Percentiles rank a stretch among this genome's conserved stretches.
Conservation (phyloP, 306 rosid species). For the Chamaecrista fasciculata region DNA sequence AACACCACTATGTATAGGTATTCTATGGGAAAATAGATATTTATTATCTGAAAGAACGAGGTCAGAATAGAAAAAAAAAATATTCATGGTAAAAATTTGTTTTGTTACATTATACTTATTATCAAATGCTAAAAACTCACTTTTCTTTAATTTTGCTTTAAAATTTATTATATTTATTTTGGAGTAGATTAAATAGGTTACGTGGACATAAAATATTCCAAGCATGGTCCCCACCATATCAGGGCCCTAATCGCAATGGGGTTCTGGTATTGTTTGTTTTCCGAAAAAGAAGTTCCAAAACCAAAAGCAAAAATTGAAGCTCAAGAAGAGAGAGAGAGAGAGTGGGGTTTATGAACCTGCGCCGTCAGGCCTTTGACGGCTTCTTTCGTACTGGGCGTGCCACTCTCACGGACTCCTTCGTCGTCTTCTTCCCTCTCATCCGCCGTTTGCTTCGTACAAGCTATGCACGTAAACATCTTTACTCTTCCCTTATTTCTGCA, state of each 20-base stretch:
- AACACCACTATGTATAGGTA: not conserved
- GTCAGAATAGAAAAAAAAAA: too few species aligned
- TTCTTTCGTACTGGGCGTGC: slow-evolving; percentile 92
- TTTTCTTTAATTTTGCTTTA: not conserved
- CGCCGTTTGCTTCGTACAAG: slow-evolving; percentile 64
- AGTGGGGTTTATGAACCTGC: slow-evolving; percentile 57
- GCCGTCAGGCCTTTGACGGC: slow-evolving; percentile 93
- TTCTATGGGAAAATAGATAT: too few species aligned
- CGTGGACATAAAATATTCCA: slow-evolving; percentile 36
- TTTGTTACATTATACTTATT: too few species aligned
- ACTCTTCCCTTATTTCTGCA: slow-evolving; percentile 35
- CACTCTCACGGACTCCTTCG: slow-evolving; percentile 63
- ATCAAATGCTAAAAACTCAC: not conserved
- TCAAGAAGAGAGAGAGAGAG: slow-evolving; percentile 16
- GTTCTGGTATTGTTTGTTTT: slow-evolving; percentile 45
- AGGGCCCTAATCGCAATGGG: slow-evolving; percentile 25
- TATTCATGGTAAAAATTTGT: too few species aligned
- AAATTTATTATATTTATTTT: not conserved
- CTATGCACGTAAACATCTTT: slow-evolving; percentile 93
- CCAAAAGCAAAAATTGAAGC: slow-evolving; percentile 40
- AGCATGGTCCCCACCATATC: slow-evolving; percentile 54
- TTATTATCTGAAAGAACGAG: too few species aligned
- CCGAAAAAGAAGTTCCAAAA: slow-evolving; percentile 44
- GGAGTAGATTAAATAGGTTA: not conserved
- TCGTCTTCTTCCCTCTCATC: slow-evolving; percentile 54